Conservation (phyloP, 805 yeast species). For the Candida berthetii region DNA sequence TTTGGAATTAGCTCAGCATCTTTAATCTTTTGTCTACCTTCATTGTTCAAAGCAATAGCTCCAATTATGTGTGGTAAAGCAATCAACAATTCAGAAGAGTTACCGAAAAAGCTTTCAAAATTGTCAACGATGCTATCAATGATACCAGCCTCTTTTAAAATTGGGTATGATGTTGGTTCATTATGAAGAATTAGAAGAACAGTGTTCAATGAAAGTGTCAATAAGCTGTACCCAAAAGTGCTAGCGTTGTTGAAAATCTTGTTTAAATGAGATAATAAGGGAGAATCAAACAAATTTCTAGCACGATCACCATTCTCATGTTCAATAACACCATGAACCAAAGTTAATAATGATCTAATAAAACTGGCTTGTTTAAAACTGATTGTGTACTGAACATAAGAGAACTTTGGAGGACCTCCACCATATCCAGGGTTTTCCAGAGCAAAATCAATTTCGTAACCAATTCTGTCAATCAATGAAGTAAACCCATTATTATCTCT, state of each 20-base stretch:
- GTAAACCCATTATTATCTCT: constrained; percentile 62
- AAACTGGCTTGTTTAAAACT: constrained; percentile 55
- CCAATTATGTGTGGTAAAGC: constrained; percentile 73
- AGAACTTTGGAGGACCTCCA: constrained; percentile 51
- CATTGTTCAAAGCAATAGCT: constrained; percentile 73
- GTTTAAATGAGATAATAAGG: constrained; percentile 57
- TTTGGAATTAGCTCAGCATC: constrained; percentile 30
- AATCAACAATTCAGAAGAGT: constrained; percentile 50
- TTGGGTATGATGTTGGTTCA: constrained; percentile 84
- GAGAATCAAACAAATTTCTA: constrained; percentile 81
- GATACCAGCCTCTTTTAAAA: constrained; percentile 71
- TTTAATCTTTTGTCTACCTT: constrained; percentile 56
- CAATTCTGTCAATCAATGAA: constrained; percentile 50
- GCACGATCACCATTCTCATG: constrained; percentile 81
- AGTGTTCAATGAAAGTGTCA: constrained; percentile 56
- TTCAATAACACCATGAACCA: constrained; percentile 56
- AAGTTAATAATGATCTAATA: constrained; percentile 53
- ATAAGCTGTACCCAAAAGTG: constrained; percentile 61
- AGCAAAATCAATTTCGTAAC: constrained; percentile 60
- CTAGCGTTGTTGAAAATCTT: constrained; percentile 48
- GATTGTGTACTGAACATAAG: constrained; percentile 44
- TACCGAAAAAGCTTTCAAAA: constrained; percentile 49
- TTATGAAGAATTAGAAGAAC: constrained; percentile 72
- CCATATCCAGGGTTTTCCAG: constrained; percentile 50
- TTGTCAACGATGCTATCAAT: constrained; percentile 58